Evolutionary conservation across 2,329 filamentous ascomycete genomes (phyloP), one percentile per base, ranked within the genome.

Genomic region (Escovopsis weberi): DNA sequence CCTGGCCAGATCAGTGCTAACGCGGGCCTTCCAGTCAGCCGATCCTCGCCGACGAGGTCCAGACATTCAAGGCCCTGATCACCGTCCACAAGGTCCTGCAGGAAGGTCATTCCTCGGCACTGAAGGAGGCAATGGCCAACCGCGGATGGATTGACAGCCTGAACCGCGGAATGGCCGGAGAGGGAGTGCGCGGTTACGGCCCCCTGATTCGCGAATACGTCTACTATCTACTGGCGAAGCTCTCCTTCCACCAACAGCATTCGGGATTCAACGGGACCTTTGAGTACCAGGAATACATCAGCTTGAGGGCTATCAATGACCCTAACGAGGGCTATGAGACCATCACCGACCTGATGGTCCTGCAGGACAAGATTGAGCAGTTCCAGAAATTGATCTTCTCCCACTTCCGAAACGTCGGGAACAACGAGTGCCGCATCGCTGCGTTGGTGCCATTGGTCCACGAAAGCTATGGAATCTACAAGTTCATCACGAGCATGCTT

Each of bases 331-430:
- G 91, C 58, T 89, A 81, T 59, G 91, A 98, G 69, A 95, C 89
- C 23, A 96, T 98, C 53, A 85, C 82, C 51, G 91, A 98, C 62
- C 74, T 98, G 43, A 95, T 96, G 88, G 82, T 80, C 8, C 72
- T 98, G 45, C 91, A 98, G 60, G 91, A 98, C 62, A 89, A 94
- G 70, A 98, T 98, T 53, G 91, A 98, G 63, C 82, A 86, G 51
- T 96, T 98, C 66, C 91, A 98, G 62, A 98, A 96, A 66, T 73
- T 98, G 50, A 91, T 96, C 56, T 98, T 96, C 65, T 91, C 91
- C 4, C 87, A 96, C 63, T 96, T 98, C 66, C 80, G 88, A 46
- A 78, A 80, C 50, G 84, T 88, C 26, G 80, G 83, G 39, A 94
- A 94, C 65, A 98, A 96, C 56, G 91, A 98, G 62, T 96, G 89